Percentiles rank a stretch among this genome's conserved stretches.
phyloP scores from a whole-genome alignment of 2,329 filamentous ascomycete genomes.

The Scedosporium minutisporum region DNA sequence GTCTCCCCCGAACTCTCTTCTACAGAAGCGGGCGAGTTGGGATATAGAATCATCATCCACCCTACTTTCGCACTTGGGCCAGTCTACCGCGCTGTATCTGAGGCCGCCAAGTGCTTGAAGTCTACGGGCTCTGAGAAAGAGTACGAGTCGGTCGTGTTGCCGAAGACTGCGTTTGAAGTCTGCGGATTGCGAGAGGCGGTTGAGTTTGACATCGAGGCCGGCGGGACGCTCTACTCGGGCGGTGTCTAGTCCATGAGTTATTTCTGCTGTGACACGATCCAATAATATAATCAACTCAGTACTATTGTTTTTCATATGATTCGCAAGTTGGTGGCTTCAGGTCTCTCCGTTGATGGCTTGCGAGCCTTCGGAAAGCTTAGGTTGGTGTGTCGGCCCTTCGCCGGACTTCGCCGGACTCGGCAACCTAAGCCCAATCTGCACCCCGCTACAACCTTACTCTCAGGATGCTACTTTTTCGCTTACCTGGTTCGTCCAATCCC shows the following conservation, averaged over 20 bases:
- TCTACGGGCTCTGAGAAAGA: neutral
- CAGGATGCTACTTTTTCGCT: neutral
- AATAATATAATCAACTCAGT: neutral
- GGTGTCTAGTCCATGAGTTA: neutral
- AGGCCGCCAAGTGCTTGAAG: neutral
- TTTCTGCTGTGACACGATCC: too few relatives aligned
- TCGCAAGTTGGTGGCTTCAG: neutral
- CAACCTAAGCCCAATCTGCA: neutral
- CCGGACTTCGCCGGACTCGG: neutral
- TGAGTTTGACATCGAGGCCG: neutral
- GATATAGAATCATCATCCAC: constrained; percentile 51
- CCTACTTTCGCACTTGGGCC: constrained; percentile 39
- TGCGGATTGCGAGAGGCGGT: neutral
- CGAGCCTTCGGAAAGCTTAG: too few relatives aligned
- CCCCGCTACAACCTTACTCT: neutral
- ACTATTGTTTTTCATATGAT: neutral
- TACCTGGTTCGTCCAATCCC: neutral
- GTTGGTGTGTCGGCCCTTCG: neutral
- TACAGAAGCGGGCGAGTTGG: constrained; percentile 42
- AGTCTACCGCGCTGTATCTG: constrained; percentile 30
- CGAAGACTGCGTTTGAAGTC: neutral
- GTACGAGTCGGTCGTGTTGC: neutral
- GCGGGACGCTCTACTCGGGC: neutral
- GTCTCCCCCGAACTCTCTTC: constrained; percentile 43
- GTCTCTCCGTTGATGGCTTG: neutral